Evolutionary conservation across 2,329 filamentous ascomycete species (phyloP).

Genomic region (Ophiocordyceps australis): DNA sequence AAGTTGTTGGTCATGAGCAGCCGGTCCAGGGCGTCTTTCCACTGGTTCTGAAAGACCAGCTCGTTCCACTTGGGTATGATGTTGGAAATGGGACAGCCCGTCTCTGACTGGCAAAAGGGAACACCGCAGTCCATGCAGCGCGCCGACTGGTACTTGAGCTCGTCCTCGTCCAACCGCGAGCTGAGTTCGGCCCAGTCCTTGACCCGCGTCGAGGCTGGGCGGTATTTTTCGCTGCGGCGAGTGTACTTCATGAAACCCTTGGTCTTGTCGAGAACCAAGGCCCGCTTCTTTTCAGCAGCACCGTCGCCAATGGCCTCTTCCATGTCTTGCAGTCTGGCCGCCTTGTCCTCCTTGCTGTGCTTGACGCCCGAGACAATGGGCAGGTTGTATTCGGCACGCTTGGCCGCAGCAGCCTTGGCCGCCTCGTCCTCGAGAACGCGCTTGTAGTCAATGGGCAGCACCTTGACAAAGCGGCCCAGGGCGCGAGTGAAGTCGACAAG

Average conservation of each 20-base stretch:
- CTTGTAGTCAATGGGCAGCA: slow-evolving; percentile 92
- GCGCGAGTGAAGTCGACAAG: slow-evolving; percentile 91
- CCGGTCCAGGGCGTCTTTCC: slow-evolving; percentile 81
- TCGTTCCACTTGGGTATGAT: slow-evolving; percentile 98
- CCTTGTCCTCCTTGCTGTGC: slow-evolving; percentile 48
- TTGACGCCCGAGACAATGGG: slow-evolving; percentile 53
- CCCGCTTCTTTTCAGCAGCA: slow-evolving; percentile 75
- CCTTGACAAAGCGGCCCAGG: slow-evolving; percentile 79
- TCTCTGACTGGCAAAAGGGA: slow-evolving; percentile 93
- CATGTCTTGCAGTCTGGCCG: slow-evolving; percentile 59
- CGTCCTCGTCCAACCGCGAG: slow-evolving; percentile 74
- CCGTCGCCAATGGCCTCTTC: slow-evolving; percentile 80
- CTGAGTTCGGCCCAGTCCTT: slow-evolving; percentile 92
- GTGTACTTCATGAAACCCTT: slow-evolving; percentile 95
- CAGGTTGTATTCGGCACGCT: slow-evolving; percentile 67
- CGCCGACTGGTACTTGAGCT: slow-evolving; percentile 90
- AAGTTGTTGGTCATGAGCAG: slow-evolving; percentile 97
- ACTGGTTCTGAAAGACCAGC: slow-evolving; percentile 56
- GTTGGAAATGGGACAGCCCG: slow-evolving; percentile 89
- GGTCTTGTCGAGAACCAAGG: slow-evolving; percentile 92
- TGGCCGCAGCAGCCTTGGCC: slow-evolving; percentile 67
- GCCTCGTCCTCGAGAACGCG: slow-evolving; percentile 75
- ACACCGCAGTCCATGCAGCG: slow-evolving; percentile 99
- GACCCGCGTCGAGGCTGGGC: slow-evolving; percentile 62
- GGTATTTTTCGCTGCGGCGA: slow-evolving; percentile 84